Evolutionary conservation across 2,329 filamentous ascomycete species (phyloP), one percentile per base, ranked within the genome.

Genomic region (Monosporascus sp.): DNA sequence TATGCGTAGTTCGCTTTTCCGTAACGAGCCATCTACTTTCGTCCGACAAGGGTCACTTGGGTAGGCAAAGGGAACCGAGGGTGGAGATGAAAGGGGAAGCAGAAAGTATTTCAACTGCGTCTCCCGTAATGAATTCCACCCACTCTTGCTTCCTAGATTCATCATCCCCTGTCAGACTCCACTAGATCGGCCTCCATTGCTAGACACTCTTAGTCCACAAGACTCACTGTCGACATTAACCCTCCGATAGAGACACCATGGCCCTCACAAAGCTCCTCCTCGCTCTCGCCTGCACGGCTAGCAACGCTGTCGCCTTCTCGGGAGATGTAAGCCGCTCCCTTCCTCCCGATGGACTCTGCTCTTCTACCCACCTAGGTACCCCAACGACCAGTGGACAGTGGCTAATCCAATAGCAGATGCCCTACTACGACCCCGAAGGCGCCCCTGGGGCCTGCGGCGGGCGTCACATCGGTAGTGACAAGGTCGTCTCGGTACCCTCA

Each of bases 291-390:
- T 45, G 43, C 43, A 24, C 43, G 20, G 24, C 14, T 24, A 27
- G 43, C 43, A 24, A 49, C 6, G 52, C 52, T 5, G 2, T 59
- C 20, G 59, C 61, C 31, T 55, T 44, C 43, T 50, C 54, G 3
- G 63, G 63, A 5, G 58, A 63, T 34, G 63, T 66, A 63, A 66
- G 62, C n/a, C 63, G 50, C n/a, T 64, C 59, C 61, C 0, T 34
- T 36, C n/a, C 27, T 31, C 27, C n/a, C 14, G 8, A 7, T 9
- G 14, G 9, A 31, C 3, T 26, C 46, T 17, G 6, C 27, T 17
- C 36, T 26, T 31, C n/a, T 20, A 26, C 46, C 7, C 11, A 16
- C 6, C 36, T 17, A 37, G 5, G 5, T 37, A 8, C 9, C 37
- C 37, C 16, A 1, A 9, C 6, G 37, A 19, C 17, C 2, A 19